phyloP scores from a whole-genome alignment of 2,329 filamentous ascomycete species.

The Hypoxylon sp. region DNA sequence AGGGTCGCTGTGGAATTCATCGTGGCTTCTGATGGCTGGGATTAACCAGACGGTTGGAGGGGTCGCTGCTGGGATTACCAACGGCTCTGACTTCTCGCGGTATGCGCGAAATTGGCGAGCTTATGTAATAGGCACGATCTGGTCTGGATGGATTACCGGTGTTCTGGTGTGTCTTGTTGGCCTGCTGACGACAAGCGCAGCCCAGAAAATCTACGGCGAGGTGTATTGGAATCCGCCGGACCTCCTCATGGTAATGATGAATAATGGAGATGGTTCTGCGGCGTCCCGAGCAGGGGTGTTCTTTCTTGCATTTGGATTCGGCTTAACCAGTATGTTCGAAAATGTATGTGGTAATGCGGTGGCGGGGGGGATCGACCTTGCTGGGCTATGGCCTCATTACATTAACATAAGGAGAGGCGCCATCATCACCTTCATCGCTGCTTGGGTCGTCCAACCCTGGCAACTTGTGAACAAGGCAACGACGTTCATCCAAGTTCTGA shows the following conservation, averaged over 20 bases:
- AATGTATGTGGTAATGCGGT: slow-evolving; percentile 50
- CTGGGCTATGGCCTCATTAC: slow-evolving; percentile 44
- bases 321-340: slow-evolving; percentile 55
- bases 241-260: slow-evolving; percentile 55
- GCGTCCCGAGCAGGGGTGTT: slow-evolving; percentile 43
- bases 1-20: slow-evolving; percentile 49
- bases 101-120: slow-evolving; percentile 49
- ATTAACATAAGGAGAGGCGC: slow-evolving; percentile 45
- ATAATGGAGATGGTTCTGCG: slow-evolving; percentile 51
- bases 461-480: slow-evolving; percentile 44
- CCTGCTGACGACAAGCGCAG: slow-evolving; percentile 53
- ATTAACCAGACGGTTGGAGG: slow-evolving; percentile 54
- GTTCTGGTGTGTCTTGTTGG: slow-evolving; percentile 54
- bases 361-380: slow-evolving; percentile 45
- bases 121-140: slow-evolving; percentile 52
- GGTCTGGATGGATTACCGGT: slow-evolving; percentile 52
- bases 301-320: slow-evolving; percentile 44
- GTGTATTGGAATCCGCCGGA: slow-evolving; percentile 58
- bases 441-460: slow-evolving; percentile 47
- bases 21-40: slow-evolving; percentile 56
- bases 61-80: slow-evolving; percentile 49
- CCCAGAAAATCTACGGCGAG: slow-evolving; percentile 54
- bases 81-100: slow-evolving; percentile 54
- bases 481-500: slow-evolving; percentile 46
- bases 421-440: slow-evolving; percentile 44